Conservation (phyloP, 371 early-diverging fungal species). For the Apophysomyces ossiformis region DNA sequence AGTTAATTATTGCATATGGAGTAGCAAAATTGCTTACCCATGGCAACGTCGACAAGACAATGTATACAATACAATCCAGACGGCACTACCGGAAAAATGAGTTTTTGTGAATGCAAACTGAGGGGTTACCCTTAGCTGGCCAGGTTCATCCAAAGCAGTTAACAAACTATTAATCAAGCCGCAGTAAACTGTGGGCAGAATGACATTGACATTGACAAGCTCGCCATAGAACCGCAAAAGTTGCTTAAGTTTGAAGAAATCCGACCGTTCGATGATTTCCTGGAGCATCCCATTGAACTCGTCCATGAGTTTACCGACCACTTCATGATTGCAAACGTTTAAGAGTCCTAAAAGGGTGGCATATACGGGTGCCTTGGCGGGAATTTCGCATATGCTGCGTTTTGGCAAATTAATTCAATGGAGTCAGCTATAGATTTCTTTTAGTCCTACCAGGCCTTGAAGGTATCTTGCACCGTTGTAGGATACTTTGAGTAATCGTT, state of each 20-base stretch:
- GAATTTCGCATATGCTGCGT: constrained; percentile 73
- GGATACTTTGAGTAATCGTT: constrained; percentile 73
- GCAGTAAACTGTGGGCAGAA: constrained; percentile 68
- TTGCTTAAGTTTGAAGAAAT: constrained; percentile 78
- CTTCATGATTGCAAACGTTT: constrained; percentile 59
- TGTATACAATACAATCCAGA: constrained; percentile 75
- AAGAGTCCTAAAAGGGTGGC: constrained; percentile 78
- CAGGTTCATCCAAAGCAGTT: constrained; percentile 58
- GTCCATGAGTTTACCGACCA: constrained; percentile 37
- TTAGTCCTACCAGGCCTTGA: constrained; percentile 64
- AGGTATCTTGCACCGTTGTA: constrained; percentile 61
- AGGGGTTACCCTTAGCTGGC: constrained; percentile 46
- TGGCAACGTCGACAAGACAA: constrained; percentile 76
- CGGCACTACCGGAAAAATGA: constrained; percentile 44
- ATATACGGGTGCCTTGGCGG: constrained; percentile 81
- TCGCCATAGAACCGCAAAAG: constrained; percentile 82
- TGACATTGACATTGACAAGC: constrained; percentile 79
- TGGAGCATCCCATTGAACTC: constrained; percentile 52
- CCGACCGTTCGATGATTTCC: constrained; percentile 53
- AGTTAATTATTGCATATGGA: constrained; percentile 1
- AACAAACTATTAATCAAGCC: constrained; percentile 65
- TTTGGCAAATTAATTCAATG: not conserved
- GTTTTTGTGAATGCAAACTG: not conserved
- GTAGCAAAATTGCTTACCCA: constrained; percentile 58
- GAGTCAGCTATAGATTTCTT: not conserved